Evolutionary conservation across 148 eudicot genomes (phyloP), one percentile per base, ranked within the genome.

Genomic region (Pharnaceum exiguum): DNA sequence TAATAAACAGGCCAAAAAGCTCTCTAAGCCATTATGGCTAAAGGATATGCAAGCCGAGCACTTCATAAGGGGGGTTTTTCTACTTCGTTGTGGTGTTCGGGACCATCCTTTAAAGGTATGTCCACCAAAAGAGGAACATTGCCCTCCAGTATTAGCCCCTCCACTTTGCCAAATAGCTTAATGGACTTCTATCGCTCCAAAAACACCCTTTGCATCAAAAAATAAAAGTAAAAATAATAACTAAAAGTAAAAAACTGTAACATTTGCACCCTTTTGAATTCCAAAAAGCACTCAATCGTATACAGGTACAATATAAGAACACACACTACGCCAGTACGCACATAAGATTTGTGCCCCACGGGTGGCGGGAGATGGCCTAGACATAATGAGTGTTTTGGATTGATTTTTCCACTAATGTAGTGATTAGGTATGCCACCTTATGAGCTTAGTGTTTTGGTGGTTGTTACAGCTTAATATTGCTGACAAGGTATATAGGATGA

Each of bases 61-160:
- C 42, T 25, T 35, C 21, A 46, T 13, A 54, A 57, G 47, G 46
- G 43, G 46, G 48, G 60, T 44, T 12, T 18, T 44, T 18, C 25
- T 38, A 32, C 30, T 30, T 59, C 32, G 57, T 67, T 59, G 64
- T 56, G 29, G 24, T 35, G 23, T 33, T 68, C 55, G 32, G 51
- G 62, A 62, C 67, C 73, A 69, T 26, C n/a, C 3, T 36, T 55
- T 47, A 16, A 37, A 60, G 42, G 30, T 16, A 46, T 69, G 67
- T 24, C 60, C 27, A 44, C 59, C 17, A 5, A 54, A 54, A 54
- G 44, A 21, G 16, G 4, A 23, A 54, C 58, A 54, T 13, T 35
- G 15, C 6, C 58, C 9, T 36, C 16, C 56, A 15, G n/a, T 32
- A 51, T 51, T 51, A 32, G 27, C n/a, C 42, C 26, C 5, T 30